phyloP scores from a whole-genome alignment of 805 yeast species.

The Clavispora asparagi region DNA sequence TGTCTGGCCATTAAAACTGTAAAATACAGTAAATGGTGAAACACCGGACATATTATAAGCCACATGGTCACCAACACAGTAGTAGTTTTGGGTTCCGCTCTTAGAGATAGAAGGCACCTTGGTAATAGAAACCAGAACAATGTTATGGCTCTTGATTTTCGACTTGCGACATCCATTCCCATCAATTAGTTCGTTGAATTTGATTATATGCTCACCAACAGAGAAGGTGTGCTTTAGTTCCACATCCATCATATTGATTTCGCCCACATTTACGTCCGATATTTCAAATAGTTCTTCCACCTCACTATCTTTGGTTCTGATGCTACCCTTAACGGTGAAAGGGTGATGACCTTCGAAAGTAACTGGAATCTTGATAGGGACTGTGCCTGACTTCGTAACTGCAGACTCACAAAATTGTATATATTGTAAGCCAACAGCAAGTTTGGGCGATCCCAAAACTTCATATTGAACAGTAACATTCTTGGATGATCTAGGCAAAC shows the following conservation, averaged over 20 bases:
- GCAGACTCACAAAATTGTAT: conserved; percentile 43
- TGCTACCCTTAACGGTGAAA: conserved; percentile 49
- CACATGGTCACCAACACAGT: conserved; percentile 91
- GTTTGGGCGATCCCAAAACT: conserved; percentile 61
- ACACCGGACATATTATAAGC: conserved; percentile 70
- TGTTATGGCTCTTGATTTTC: conserved; percentile 29
- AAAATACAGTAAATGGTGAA: conserved; percentile 73
- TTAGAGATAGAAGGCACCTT: conserved; percentile 68
- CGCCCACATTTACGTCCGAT: conserved; percentile 29
- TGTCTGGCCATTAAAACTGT: conserved; percentile 60
- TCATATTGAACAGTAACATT: conserved; percentile 25
- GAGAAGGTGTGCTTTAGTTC: conserved; percentile 34
- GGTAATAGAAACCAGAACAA: conserved; percentile 56
- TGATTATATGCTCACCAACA: conserved; percentile 67
- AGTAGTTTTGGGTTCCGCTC: conserved; percentile 29
- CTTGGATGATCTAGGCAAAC: conserved; percentile 1
- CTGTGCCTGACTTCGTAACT: conserved; percentile 15
- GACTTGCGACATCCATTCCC: conserved; percentile 61
- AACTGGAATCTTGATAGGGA: conserved; percentile 44
- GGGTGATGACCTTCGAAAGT: conserved; percentile 58
- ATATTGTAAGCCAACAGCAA: conserved; percentile 43
- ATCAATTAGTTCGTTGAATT: conserved; percentile 57
- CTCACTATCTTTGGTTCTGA: conserved; percentile 59
- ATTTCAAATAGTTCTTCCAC: conserved; percentile 23
- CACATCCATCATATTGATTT: conserved; percentile 8